Evolutionary conservation across 192 early-diverging fungal genomes (phyloP).

Genomic region (Coemansia sp.): DNA sequence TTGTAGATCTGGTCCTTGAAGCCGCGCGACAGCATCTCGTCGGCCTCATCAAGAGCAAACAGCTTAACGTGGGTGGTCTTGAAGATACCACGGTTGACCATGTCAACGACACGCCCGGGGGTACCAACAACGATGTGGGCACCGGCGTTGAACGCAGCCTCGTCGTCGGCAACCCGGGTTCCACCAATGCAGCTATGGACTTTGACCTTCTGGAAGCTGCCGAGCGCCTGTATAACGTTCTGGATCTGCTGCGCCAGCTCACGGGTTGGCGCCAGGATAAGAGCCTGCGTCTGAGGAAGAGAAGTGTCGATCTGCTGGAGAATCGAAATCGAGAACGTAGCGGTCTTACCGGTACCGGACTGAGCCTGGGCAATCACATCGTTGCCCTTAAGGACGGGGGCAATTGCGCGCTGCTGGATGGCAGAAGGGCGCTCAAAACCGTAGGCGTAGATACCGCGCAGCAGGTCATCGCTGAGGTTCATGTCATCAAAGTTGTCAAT

Average conservation of each 20-base stretch:
- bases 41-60: slow-evolving; percentile 99
- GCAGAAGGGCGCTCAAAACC: slow-evolving; percentile 97
- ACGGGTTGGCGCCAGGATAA: slow-evolving; percentile 96
- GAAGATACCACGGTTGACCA: slow-evolving; percentile 92
- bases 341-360: slow-evolving; percentile 99
- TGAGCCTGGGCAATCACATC: slow-evolving; percentile 99
- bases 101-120: slow-evolving; percentile 97
- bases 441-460: slow-evolving; percentile 98
- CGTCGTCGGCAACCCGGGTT: slow-evolving; percentile 90
- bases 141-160: slow-evolving; percentile 74
- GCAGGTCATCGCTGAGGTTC: slow-evolving; percentile 83
- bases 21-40: slow-evolving; percentile 97
- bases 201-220: slow-evolving; percentile 93
- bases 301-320: slow-evolving; percentile 87
- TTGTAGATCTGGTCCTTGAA: slow-evolving; percentile 99
- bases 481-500: slow-evolving; percentile 97
- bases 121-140: slow-evolving; percentile 96
- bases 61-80: slow-evolving; percentile 88
- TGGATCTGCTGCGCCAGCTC: slow-evolving; percentile 99
- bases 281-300: slow-evolving; percentile 84
- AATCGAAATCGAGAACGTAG: slow-evolving; percentile 99
- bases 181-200: slow-evolving; percentile 98
- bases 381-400: slow-evolving; percentile 90
- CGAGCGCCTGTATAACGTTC: slow-evolving; percentile 91
- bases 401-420: slow-evolving; percentile 96